Evolutionary conservation across 345 rosid genomes (phyloP), one percentile per base, ranked within the genome.

Genomic region (Physaria fendleri): DNA sequence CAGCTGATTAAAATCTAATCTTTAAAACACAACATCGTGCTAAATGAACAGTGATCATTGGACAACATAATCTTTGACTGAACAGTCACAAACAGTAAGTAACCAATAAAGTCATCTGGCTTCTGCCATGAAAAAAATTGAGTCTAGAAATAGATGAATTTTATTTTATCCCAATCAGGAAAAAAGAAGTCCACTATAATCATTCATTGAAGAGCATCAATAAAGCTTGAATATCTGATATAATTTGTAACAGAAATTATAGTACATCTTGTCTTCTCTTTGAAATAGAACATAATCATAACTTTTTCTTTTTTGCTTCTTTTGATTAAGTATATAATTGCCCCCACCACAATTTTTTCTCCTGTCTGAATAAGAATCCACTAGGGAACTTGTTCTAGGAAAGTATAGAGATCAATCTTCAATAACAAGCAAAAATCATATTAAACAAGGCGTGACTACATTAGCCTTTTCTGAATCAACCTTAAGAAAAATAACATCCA

Each of bases 281-380:
- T 63, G 64, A 47, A 47, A 63, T 42, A 63, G 65, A 70, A 70
- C 74, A 70, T 49, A 63, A 70, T 70, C 74, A 70, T 70, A 70
- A 18, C 74, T 69, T 60, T 39, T 55, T 63, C n/a, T n/a, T 48
- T 37, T 45, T 56, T 63, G 56, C 39, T 55, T 62, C 68, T 62
- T 53, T 69, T 62, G 42, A 43, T 68, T 53, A 53, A 56, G 32
- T 45, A 69, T 53, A 47, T 62, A 39, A 25, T 56, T 54, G 53
- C 45, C 69, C 69, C 74, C 64, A 56, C 57, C 69, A 54, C 42
- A 43, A 14, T 8, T 22, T 51, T 37, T 53, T n/a, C 48, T 37
- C 28, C 5, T 14, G 13, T 38, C 28, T 53, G 37, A 56, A 55
- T 54, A 69, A 47, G 37, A 62, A 62, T 47, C 68, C 73, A 53